Conservation (phyloP, 139 green algal genomes). For the Zygnema circumcarinatum region DNA sequence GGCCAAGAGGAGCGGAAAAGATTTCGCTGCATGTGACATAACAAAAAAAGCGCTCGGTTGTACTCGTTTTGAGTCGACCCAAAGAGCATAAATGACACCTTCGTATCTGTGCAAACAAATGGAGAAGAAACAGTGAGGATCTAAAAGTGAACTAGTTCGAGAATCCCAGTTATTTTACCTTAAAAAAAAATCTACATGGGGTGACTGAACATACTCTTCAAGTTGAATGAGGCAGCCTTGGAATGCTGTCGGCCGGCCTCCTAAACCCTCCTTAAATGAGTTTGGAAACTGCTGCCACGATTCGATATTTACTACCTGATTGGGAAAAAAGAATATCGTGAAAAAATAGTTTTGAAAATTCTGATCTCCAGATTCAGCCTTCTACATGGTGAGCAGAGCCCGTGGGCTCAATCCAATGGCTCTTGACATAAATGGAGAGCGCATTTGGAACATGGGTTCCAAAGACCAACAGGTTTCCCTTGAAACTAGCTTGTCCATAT, state of each 20-base stretch:
- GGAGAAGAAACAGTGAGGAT: not conserved
- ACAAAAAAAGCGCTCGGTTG: not conserved
- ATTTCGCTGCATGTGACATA: not conserved
- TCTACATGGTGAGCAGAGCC: no score
- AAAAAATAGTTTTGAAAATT: no score
- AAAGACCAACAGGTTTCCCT: not conserved
- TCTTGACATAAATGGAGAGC: not conserved
- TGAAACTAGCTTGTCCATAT: not conserved
- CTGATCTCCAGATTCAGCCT: no score
- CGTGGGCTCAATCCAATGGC: no score
- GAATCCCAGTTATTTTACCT: no score
- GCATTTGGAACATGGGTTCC: not conserved
- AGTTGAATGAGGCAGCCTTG: not conserved
- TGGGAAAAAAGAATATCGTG: not conserved
- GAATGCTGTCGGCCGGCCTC: not conserved
- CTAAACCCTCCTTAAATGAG: not conserved
- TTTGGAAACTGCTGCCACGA: not conserved
- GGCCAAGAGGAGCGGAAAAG: not conserved
- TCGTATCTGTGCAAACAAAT: no score
- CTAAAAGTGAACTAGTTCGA: no score
- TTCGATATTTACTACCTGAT: not conserved
- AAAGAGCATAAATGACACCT: no score
- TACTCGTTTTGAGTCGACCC: no score
- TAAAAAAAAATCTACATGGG: not conserved
- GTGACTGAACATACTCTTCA: not conserved